Evolutionary conservation across 805 yeast species (phyloP).

Genomic region (Huiozyma sinensis): DNA sequence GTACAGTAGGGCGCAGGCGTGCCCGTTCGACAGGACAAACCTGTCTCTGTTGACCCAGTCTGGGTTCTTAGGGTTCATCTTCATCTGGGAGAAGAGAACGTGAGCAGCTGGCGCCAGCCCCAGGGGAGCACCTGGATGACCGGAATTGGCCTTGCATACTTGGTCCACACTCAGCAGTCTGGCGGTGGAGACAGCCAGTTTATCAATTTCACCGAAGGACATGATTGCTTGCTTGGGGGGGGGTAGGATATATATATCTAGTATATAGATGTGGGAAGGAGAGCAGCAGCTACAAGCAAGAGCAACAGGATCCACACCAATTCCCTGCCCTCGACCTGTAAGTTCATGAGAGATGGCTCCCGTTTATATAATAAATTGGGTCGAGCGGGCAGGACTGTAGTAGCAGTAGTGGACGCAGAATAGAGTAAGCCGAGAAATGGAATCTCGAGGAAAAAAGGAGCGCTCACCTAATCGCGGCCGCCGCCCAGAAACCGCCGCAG

Average conservation of each 20-base stretch:
- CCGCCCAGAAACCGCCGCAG: too few relatives aligned
- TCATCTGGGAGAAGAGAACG: slow-evolving; percentile 69
- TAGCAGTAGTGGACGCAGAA: background rate
- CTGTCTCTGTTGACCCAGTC: slow-evolving; percentile 92
- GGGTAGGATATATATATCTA: background rate
- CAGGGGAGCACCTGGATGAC: slow-evolving; percentile 99
- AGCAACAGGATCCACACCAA: background rate
- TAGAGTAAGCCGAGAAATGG: background rate
- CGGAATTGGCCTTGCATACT: slow-evolving; percentile 82
- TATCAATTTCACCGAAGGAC: slow-evolving; percentile 49
- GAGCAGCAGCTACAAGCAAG: background rate
- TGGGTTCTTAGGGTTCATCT: slow-evolving; percentile 83
- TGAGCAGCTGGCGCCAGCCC: slow-evolving; percentile 97
- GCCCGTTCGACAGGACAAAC: slow-evolving; percentile 92
- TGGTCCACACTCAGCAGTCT: slow-evolving; percentile 83
- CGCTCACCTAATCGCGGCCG: background rate
- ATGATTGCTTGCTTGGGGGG: slow-evolving; percentile 7
- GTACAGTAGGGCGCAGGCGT: slow-evolving; percentile 87
- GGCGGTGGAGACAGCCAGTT: slow-evolving; percentile 73
- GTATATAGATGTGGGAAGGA: background rate
- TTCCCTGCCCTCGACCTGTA: too few relatives aligned
- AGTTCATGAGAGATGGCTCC: too few relatives aligned
- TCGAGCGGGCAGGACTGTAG: background rate
- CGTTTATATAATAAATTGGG: too few relatives aligned
- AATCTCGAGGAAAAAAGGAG: background rate